A percentile compares a stretch with the other conserved stretches of the same genome.
phyloP scores from a whole-genome alignment of 352 stramenopile species.

The Aphanomyces stellatus region DNA sequence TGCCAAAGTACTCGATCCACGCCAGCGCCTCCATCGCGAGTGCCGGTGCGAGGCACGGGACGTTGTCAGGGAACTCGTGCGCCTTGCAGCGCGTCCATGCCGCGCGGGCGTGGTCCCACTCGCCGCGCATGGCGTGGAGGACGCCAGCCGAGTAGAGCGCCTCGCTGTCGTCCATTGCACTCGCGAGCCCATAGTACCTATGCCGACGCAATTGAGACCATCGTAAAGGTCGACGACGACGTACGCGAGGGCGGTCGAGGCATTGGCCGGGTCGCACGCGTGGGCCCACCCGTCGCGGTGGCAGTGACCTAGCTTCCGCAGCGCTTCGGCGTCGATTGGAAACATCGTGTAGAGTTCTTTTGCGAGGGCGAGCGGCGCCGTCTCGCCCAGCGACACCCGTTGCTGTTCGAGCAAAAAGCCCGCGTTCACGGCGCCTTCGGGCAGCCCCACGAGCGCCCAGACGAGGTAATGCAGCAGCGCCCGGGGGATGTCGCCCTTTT shows the following conservation, averaged over 20 bases:
- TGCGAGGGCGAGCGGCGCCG: conserved; percentile 42
- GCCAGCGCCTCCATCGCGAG: neutral
- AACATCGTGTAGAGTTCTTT: conserved; percentile 34
- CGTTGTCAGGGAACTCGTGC: conserved; percentile 47
- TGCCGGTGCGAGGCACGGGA: conserved; percentile 31
- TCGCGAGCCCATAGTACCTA: conserved; percentile 36
- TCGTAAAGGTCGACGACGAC: neutral
- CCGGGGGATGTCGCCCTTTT: conserved; percentile 48
- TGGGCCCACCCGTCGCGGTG: conserved; percentile 51
- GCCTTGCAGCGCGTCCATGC: conserved; percentile 39
- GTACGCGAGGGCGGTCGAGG: conserved; percentile 36
- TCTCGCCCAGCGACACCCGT: conserved; percentile 28
- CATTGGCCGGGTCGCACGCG: conserved; percentile 47
- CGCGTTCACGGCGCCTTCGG: conserved; percentile 57
- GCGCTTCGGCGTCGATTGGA: conserved; percentile 54
- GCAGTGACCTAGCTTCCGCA: conserved; percentile 56
- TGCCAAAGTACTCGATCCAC: too few relatives aligned
- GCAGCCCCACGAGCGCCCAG: conserved; percentile 47
- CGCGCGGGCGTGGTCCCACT: neutral
- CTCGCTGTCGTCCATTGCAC: conserved; percentile 45
- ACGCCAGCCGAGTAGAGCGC: conserved; percentile 51
- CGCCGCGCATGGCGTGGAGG: conserved; percentile 47
- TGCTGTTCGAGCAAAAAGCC: conserved; percentile 61
- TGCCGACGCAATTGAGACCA: neutral
- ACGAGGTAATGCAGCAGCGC: conserved; percentile 65